These are phyloP conservation scores for Chalciporus pseudorubinellus DNA, from an alignment of 768 basidiomycete genomes.

Conservation along the genomic window DNA sequence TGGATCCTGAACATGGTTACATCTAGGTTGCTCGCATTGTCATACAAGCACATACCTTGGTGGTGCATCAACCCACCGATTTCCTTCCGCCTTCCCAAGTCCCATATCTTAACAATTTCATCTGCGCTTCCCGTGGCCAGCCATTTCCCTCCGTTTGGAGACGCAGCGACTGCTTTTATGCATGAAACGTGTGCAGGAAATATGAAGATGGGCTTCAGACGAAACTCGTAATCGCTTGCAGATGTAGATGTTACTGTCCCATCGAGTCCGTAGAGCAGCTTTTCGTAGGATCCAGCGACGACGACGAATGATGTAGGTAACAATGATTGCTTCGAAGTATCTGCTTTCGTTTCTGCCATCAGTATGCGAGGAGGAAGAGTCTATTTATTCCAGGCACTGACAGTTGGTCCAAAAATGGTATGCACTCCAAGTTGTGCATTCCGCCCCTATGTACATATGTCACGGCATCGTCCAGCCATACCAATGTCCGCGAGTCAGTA, in stretches of 20 bases:
- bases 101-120: constrained; percentile 97
- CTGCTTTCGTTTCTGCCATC: background rate
- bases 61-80: constrained; percentile 95
- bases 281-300: constrained; percentile 94
- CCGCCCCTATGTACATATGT: no score
- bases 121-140: constrained; percentile 94
- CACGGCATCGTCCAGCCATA: no score
- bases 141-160: constrained; percentile 92
- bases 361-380: background rate
- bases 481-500: no score
- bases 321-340: constrained; percentile 2
- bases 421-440: no score
- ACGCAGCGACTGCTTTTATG: constrained; percentile 86
- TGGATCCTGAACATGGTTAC: constrained; percentile 61
- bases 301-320: constrained; percentile 74
- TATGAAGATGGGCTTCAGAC: constrained; percentile 81
- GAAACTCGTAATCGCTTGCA: constrained; percentile 32
- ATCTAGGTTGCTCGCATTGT: background rate
- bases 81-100: constrained; percentile 86
- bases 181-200: constrained; percentile 96
- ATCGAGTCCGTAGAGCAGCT: constrained; percentile 87
- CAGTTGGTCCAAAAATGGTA: background rate
- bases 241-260: constrained; percentile 46
- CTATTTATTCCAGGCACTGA: no score
- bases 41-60: constrained; percentile 56